These are phyloP conservation scores for Nicotiana attenuata DNA, from an alignment of 257 asterid species.

Conservation along the genomic window DNA sequence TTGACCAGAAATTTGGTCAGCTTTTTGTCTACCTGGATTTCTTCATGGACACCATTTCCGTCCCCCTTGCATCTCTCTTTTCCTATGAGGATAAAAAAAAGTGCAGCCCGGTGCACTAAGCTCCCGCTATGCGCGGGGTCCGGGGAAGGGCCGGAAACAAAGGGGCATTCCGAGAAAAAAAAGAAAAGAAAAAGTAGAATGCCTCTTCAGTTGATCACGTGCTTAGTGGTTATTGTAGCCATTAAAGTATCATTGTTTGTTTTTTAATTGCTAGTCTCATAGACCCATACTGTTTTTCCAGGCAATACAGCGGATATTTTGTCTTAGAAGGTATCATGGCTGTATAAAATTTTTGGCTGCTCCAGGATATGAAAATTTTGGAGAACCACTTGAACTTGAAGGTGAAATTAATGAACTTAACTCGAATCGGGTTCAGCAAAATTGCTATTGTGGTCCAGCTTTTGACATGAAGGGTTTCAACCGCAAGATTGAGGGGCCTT, in stretches of 20 bases:
- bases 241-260: neutral
- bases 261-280: slow-evolving; percentile 3
- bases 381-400: slow-evolving; percentile 56
- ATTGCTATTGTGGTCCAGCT: slow-evolving; percentile 65
- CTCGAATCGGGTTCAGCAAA: slow-evolving; percentile 22
- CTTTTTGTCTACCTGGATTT: neutral
- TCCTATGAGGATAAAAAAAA: too few species aligned
- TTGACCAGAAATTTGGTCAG: neutral
- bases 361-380: slow-evolving; percentile 22
- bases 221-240: too few species aligned
- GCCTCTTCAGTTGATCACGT: too few species aligned
- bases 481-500: slow-evolving; percentile 80
- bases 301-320: slow-evolving; percentile 59
- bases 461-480: slow-evolving; percentile 48
- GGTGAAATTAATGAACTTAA: slow-evolving; percentile 28
- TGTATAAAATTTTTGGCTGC: slow-evolving; percentile 62
- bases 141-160: too few species aligned
- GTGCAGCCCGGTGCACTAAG: too few species aligned
- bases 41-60: neutral
- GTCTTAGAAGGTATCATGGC: slow-evolving; percentile 58
- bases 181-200: too few species aligned
- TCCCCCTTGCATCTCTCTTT: too few species aligned
- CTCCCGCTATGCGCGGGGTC: too few species aligned
- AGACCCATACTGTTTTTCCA: slow-evolving; percentile 25
- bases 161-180: too few species aligned